phyloP scores from a whole-genome alignment of 2,329 filamentous ascomycete species.

The Sporothrix pallida region DNA sequence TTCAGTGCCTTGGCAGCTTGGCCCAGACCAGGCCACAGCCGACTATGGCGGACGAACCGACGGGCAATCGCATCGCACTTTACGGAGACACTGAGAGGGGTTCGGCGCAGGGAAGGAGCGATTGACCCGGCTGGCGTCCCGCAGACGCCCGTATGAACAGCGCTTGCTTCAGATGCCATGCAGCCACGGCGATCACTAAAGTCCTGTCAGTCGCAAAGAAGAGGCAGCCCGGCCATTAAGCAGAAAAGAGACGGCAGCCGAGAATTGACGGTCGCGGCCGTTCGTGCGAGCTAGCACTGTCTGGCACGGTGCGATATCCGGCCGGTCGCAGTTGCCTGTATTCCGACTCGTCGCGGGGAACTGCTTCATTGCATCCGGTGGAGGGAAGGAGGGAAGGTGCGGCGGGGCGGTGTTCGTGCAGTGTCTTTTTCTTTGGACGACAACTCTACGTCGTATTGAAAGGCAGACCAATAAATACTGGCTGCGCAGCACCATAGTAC shows the following conservation, averaged over 20 bases:
- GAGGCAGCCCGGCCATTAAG: too few species aligned
- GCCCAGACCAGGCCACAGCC: neutral
- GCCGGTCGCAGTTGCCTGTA: neutral
- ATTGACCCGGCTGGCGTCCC: neutral
- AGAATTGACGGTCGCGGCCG: neutral
- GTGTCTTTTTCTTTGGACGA: neutral
- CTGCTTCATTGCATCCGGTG: neutral
- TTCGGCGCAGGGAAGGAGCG: neutral
- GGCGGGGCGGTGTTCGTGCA: neutral
- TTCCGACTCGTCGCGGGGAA: neutral
- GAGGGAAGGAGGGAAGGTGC: neutral
- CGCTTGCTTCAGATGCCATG: neutral
- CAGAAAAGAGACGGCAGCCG: too few species aligned
- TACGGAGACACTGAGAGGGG: neutral
- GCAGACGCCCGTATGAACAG: neutral
- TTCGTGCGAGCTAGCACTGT: neutral
- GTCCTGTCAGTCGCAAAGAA: neutral
- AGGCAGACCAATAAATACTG: neutral
- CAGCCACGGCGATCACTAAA: neutral
- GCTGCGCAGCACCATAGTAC: too few species aligned
- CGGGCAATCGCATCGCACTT: neutral
- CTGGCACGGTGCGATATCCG: neutral
- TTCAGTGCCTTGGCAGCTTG: conserved; percentile 13
- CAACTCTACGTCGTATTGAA: too few species aligned
- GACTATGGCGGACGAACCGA: neutral